A percentile compares a stretch with the other conserved stretches of the same genome.
Conservation (phyloP, 192 early-diverging fungal genomes). For the Gonapodya prolifera region DNA sequence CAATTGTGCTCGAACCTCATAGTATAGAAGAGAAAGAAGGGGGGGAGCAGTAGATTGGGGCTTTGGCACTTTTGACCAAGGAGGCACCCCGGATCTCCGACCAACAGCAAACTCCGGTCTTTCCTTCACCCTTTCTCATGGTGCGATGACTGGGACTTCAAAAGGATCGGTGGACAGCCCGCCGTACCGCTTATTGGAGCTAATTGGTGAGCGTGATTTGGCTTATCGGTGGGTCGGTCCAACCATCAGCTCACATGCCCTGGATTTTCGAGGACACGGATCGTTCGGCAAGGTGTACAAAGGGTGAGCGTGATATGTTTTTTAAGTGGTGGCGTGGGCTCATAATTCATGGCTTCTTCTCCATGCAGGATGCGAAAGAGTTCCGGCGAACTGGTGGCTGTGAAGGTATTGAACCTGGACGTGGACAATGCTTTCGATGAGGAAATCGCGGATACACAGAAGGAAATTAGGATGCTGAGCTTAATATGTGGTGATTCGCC, state of each 20-base stretch:
- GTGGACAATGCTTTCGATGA: slow-evolving; percentile 62
- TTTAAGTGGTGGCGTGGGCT: background rate
- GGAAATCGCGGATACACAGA: slow-evolving; percentile 87
- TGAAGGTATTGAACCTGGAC: slow-evolving; percentile 96
- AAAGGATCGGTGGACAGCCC: background rate
- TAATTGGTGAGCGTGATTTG: background rate
- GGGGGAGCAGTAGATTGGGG: too few species aligned
- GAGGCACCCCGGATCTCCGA: too few species aligned
- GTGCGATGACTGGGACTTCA: background rate
- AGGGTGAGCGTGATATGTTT: too few species aligned
- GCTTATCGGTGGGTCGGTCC: background rate
- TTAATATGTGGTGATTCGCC: slow-evolving; percentile 11
- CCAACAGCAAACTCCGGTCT: too few species aligned
- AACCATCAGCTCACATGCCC: background rate
- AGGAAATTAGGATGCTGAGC: slow-evolving; percentile 83
- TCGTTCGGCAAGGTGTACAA: slow-evolving; percentile 10
- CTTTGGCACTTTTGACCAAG: too few species aligned
- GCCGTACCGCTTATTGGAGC: background rate
- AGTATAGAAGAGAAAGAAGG: too few species aligned
- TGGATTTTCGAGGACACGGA: background rate
- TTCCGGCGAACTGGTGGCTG: slow-evolving; percentile 73
- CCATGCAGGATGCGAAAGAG: slow-evolving; percentile 48
- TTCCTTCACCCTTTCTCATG: too few species aligned
- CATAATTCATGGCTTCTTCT: background rate
- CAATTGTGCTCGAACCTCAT: too few species aligned